Evolutionary conservation across 176 grass and related monocot species (phyloP).

Genomic region (Leersia perrieri): DNA sequence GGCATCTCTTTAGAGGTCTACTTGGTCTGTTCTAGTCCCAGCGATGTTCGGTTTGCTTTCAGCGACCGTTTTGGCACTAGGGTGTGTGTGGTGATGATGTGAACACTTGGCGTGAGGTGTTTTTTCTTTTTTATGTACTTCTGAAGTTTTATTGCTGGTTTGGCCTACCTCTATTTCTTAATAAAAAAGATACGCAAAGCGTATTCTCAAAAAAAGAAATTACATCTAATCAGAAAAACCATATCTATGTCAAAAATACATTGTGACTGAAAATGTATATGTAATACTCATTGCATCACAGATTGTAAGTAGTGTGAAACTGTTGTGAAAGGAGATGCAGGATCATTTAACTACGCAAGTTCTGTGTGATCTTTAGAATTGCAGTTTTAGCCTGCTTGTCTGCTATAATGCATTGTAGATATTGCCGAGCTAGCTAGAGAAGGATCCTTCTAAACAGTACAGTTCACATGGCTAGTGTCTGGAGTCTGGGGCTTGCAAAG

Average conservation of each 20-base stretch:
- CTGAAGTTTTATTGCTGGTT: too few species aligned
- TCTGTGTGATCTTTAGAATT: not conserved
- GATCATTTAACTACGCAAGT: constrained; percentile 7
- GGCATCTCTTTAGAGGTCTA: too few species aligned
- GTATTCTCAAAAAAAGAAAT: too few species aligned
- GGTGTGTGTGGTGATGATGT: too few species aligned
- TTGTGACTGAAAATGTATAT: not conserved
- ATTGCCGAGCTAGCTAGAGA: not conserved
- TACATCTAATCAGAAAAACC: not conserved
- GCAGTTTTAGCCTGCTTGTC: not conserved
- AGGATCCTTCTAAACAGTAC: not conserved
- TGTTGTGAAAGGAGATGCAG: too few species aligned
- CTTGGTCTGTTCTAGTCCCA: too few species aligned
- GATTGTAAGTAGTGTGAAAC: not conserved
- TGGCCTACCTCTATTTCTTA: too few species aligned
- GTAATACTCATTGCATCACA: not conserved
- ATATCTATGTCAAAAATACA: not conserved
- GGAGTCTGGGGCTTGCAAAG: constrained; percentile 3
- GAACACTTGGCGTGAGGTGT: too few species aligned
- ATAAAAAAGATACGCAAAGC: too few species aligned
- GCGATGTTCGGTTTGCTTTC: too few species aligned
- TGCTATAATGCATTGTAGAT: not conserved
- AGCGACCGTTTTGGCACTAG: too few species aligned
- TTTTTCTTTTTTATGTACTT: too few species aligned
- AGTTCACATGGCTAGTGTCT: constrained; percentile 27